Evolutionary conservation across 2,329 filamentous ascomycete species (phyloP).

Genomic region (Colletotrichum sp.): DNA sequence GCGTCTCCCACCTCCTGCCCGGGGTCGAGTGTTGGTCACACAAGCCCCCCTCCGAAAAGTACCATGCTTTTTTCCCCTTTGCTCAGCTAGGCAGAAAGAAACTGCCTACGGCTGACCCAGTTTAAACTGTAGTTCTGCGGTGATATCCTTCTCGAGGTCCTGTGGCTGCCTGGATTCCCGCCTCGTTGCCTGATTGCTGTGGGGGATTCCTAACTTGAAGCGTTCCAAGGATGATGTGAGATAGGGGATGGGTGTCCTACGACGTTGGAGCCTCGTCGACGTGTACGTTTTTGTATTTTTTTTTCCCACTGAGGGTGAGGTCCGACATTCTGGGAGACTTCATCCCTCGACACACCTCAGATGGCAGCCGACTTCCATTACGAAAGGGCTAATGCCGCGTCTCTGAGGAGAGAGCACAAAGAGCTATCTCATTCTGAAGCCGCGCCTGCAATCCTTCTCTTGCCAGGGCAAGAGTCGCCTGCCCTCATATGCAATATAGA

Average conservation of each 20-base stretch:
- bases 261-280: neutral
- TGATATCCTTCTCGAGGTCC: neutral
- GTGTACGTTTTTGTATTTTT: neutral
- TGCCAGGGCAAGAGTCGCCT: accelerated
- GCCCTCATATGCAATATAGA: accelerated
- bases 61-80: neutral
- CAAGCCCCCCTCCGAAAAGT: neutral
- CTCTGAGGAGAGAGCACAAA: accelerated
- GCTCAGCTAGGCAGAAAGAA: neutral
- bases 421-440: neutral
- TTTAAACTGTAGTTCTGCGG: neutral
- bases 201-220: neutral
- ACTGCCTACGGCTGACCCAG: neutral
- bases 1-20: neutral
- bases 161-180: neutral
- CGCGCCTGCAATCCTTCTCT: neutral
- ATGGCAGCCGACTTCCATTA: neutral
- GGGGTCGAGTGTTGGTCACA: neutral
- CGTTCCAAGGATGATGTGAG: neutral
- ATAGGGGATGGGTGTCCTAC: neutral
- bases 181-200: neutral
- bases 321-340: neutral
- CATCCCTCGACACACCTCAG: neutral
- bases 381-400: neutral
- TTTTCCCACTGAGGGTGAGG: accelerated